phyloP scores from a whole-genome alignment of 1,284 basidiomycete genomes.

The Trichosporon asahii region DNA sequence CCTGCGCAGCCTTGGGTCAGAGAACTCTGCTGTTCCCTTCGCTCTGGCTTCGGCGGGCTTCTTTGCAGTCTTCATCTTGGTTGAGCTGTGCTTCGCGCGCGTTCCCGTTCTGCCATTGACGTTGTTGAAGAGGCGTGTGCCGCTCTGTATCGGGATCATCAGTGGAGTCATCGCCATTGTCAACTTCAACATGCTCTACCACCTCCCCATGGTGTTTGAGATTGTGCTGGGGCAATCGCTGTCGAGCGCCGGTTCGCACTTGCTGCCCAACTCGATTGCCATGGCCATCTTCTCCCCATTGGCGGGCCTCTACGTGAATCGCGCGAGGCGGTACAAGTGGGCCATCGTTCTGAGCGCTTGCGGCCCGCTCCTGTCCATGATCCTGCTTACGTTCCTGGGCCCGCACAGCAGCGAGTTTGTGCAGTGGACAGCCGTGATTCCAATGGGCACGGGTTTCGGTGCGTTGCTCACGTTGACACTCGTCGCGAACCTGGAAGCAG shows the following conservation, averaged over 20 bases:
- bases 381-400: conserved; percentile 21
- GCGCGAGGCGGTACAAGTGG: conserved; percentile 31
- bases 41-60: conserved; percentile 12
- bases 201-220: conserved; percentile 36
- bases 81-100: conserved; percentile 29
- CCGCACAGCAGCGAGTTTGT: conserved; percentile 18
- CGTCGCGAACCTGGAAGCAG: conserved; percentile 33
- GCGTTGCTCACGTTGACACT: conserved; percentile 29
- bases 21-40: neutral
- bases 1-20: conserved; percentile 26
- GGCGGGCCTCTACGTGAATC: conserved; percentile 27
- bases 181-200: conserved; percentile 40
- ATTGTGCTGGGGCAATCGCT: conserved; percentile 29
- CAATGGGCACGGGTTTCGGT: conserved; percentile 35
- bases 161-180: conserved; percentile 31
- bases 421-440: conserved; percentile 33
- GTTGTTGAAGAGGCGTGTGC: conserved; percentile 24
- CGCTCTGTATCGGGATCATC: conserved; percentile 34
- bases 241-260: conserved; percentile 29
- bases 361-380: conserved; percentile 34
- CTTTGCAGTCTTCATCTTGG: conserved; percentile 29
- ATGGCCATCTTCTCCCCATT: conserved; percentile 33
- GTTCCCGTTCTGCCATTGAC: conserved; percentile 34
- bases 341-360: conserved; percentile 26
- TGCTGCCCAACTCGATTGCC: conserved; percentile 32